Percentiles rank a stretch among this genome's conserved stretches.
Conservation (phyloP, 1,139 yeast species). For the Yamadazyma trypodendri region DNA sequence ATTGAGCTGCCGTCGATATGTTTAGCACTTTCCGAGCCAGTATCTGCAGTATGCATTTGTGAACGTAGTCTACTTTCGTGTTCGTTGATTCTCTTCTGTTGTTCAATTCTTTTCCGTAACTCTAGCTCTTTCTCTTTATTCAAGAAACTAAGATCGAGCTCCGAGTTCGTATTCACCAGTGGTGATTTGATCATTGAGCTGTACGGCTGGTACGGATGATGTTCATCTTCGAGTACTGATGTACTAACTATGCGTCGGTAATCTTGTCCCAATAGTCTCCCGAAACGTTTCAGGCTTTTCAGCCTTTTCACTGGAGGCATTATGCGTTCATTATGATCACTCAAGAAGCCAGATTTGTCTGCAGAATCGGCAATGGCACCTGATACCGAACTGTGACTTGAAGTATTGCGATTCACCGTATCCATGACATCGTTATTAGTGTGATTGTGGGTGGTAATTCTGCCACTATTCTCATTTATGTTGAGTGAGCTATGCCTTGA, state of each 20-base stretch:
- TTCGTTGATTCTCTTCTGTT: constrained; percentile 22
- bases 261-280: constrained; percentile 33
- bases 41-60: not conserved
- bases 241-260: constrained; percentile 23
- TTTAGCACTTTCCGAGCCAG: not conserved
- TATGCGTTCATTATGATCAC: constrained; percentile 1
- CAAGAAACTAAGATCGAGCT: constrained; percentile 9
- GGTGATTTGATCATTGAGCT: not conserved
- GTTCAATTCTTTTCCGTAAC: constrained; percentile 27
- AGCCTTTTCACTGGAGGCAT: constrained; percentile 17
- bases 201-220: not conserved
- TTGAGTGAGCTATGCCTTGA: not conserved
- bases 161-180: constrained; percentile 3
- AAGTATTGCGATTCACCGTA: not conserved
- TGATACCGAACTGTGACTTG: constrained; percentile 4
- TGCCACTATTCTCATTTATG: not conserved
- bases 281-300: constrained; percentile 35
- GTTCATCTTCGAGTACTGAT: constrained; percentile 17
- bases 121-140: constrained; percentile 25
- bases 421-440: not conserved
- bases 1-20: not conserved
- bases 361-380: not conserved
- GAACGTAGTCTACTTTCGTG: constrained; percentile 4
- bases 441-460: not conserved
- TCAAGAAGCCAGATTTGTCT: not conserved